Evolutionary conservation across 2,329 filamentous ascomycete genomes (phyloP), one percentile per base, ranked within the genome.

Genomic region (Colletotrichum tamarilloi): DNA sequence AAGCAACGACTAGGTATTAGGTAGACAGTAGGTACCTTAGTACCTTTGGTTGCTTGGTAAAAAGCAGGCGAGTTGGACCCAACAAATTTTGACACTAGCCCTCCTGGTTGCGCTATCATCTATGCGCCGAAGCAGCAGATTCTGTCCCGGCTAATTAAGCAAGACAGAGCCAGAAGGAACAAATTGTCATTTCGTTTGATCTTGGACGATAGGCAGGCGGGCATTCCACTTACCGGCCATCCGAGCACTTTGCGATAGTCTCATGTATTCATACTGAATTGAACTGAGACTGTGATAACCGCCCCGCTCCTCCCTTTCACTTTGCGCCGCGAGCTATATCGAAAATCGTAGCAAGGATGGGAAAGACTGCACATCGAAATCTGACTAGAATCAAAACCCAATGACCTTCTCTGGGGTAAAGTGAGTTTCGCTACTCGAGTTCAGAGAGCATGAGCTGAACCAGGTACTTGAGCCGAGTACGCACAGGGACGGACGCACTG

Each of bases 71-170:
- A 73, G 67, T 62, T 64, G 26, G 62, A 59, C 71, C 67, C 67
- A 73, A 73, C 71, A 73, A 65, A 71, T 71, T 62, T 56, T 14
- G 58, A 62, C 64, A 72, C 59, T 69, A 72, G 58, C 14, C 19
- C 58, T 11, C 60, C 64, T 35, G 62, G 56, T 38, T 58, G 55
- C 32, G 42, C 30, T 49, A 49, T 49, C 42, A 49, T n/a, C 42
- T 49, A 24, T 55, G 26, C 30, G 24, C 24, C 57, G 53, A 65
- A 35, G 22, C 26, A 52, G 62, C 38, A 58, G 46, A 42, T 56
- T 46, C 24, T 46, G 9, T 30, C 38, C 30, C 6, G 62, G 46
- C 22, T 26, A 65, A 56, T 42, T 42, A 19, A 42, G 2, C 26
- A 26, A 26, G 32, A 65, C 52, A 46, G 32, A 38, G 16, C 26